phyloP scores from a whole-genome alignment of 805 yeast genomes.

The Wickerhamiella dianesei region DNA sequence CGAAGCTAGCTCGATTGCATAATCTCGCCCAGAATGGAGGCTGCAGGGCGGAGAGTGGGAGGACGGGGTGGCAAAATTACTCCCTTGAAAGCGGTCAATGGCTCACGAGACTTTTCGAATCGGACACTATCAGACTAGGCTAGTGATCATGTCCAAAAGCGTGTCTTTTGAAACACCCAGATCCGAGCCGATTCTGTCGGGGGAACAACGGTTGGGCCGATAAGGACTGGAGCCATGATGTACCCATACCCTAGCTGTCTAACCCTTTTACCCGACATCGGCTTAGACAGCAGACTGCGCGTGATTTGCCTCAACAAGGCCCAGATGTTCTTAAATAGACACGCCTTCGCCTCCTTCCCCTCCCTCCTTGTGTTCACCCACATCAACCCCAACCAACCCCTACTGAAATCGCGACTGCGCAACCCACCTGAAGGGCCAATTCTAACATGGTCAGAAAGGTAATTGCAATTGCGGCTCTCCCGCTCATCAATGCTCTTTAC shows the following conservation, averaged over 20 bases:
- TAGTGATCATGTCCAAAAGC: too few species aligned
- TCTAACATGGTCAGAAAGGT: conserved; percentile 18
- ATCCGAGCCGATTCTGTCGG: too few species aligned
- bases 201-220: too few species aligned
- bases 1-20: too few species aligned
- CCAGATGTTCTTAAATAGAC: not conserved
- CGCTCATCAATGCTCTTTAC: conserved; percentile 17
- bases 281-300: not conserved
- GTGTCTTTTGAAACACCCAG: too few species aligned
- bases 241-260: not conserved
- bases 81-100: too few species aligned
- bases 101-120: too few species aligned
- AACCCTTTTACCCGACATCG: not conserved
- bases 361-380: not conserved
- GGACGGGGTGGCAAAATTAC: too few species aligned
- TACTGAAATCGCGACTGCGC: not conserved
- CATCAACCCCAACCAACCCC: not conserved
- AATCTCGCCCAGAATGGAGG: too few species aligned
- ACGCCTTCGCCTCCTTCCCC: not conserved
- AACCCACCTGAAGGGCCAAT: not conserved
- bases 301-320: not conserved
- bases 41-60: too few species aligned
- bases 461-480: conserved; percentile 14
- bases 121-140: too few species aligned
- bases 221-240: too few species aligned